Evolutionary conservation across 176 grass and related monocot genomes (phyloP), one percentile per base, ranked within the genome.

Genomic region (Musa acuminata): DNA sequence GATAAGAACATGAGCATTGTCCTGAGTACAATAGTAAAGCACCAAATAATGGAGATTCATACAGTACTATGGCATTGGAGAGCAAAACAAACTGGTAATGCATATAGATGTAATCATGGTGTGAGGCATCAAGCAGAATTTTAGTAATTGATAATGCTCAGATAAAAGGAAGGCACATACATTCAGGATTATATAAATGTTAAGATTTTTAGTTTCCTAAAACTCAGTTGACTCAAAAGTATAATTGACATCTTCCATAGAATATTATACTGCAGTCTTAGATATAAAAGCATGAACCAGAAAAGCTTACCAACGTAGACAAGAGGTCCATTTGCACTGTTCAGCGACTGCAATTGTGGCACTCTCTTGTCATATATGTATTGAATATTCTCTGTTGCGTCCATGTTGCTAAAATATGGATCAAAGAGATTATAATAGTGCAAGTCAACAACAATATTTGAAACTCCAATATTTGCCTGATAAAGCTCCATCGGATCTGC

Each of bases 381-480:
- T 52, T 84, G 81, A 89, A 96, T 90, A 84, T 96, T 92, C 74
- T 90, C 82, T 62, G 81, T 82, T 52, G 70, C 83, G 52, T 84
- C 84, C 67, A 96, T 69, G 63, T 80, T 86, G 55, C 82, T 79
- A 62, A 89, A 96, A 82, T 80, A 87, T 49, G 83, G 72, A 76
- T 96, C 83, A 84, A 96, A 92, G 19, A 96, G 75, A 75, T 88
- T 43, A 71, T 96, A 96, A 74, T 92, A 92, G 87, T 96, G 89
- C 70, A 95, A 78, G 67, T 95, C 91, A 57, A 91, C 68, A 62
- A 91, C 91, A 4, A 78, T 77, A 62, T 91, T 91, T 82, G 75
- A 83, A 69, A 78, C 22, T 52, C 88, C 83, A 22, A 91, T 79
- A 72, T 91, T 85, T 64, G 83, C 83, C 53, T 91, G 57, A 78